phyloP scores from a whole-genome alignment of 768 basidiomycete species.

The Gymnopilus junonius region DNA sequence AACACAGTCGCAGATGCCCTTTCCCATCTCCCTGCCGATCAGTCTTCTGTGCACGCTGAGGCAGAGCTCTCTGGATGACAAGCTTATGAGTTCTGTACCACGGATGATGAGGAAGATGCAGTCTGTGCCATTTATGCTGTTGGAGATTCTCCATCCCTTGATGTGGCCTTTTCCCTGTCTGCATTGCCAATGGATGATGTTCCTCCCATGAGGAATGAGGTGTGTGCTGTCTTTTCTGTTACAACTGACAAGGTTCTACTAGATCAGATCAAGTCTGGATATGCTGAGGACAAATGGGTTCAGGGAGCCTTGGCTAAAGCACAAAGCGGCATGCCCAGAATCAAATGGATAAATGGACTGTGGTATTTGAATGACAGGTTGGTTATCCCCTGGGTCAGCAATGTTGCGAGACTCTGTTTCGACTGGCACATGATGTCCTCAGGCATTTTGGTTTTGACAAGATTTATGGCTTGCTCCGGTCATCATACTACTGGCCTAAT shows the following conservation, averaged over 20 bases:
- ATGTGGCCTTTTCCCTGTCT: no score
- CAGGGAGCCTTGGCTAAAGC: not conserved
- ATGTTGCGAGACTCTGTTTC: constrained; percentile 32
- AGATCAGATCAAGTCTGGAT: not conserved
- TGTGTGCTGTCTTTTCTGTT: not conserved
- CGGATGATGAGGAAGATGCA: no score
- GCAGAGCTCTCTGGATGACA: no score
- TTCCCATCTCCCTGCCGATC: not conserved
- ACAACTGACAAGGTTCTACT: not conserved
- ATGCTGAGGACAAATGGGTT: constrained; percentile 8
- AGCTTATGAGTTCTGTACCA: no score
- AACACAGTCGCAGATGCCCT: constrained; percentile 25
- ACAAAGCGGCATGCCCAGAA: not conserved
- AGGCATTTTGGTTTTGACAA: no score
- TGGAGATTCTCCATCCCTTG: no score
- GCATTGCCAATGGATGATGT: constrained; percentile 40
- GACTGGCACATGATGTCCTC: constrained; percentile 33
- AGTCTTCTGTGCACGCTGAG: no score
- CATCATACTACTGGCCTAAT: no score
- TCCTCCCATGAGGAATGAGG: constrained; percentile 17
- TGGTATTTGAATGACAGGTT: constrained; percentile 26
- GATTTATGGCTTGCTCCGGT: no score
- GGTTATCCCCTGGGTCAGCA: constrained; percentile 23
- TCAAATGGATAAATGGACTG: constrained; percentile 16
- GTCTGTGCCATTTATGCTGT: no score